These are phyloP conservation scores for Avicennia marina DNA, from an alignment of 257 asterid genomes.

Conservation along the genomic window DNA sequence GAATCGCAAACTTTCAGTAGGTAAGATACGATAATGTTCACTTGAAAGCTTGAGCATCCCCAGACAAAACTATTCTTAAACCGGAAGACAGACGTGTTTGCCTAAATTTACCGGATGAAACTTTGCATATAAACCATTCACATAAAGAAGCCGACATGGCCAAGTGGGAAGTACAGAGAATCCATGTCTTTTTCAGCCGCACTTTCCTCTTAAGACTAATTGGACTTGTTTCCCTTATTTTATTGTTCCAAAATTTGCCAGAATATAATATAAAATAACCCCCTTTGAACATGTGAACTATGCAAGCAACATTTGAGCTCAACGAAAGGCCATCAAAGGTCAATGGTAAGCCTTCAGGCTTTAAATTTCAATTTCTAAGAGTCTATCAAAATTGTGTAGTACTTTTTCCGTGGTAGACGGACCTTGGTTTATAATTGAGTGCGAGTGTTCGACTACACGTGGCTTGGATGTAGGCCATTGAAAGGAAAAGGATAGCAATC, in stretches of 20 bases:
- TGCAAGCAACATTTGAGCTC: conserved; percentile 32
- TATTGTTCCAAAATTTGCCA: conserved; percentile 10
- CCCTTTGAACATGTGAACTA: conserved; percentile 10
- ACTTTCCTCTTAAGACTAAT: conserved; percentile 20
- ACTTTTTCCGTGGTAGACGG: too few species aligned
- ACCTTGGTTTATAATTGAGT: neutral
- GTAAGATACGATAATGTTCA: conserved; percentile 18
- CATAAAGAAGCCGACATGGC: conserved; percentile 33
- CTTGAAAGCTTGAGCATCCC: conserved; percentile 15
- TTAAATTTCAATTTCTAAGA: conserved; percentile 2
- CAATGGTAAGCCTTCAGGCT: conserved; percentile 15
- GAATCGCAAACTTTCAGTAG: conserved; percentile 18
- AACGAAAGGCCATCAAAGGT: conserved; percentile 31
- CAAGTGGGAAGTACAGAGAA: conserved; percentile 44
- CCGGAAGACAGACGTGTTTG: conserved; percentile 29
- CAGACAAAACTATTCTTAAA: conserved; percentile 15
- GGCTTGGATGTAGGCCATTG: conserved; percentile 45
- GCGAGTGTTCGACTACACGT: conserved; percentile 3
- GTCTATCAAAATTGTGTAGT: neutral
- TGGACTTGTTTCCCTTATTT: conserved; percentile 11
- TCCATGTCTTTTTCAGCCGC: conserved; percentile 27
- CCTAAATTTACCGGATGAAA: conserved; percentile 27
- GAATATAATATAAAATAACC: conserved; percentile 1
- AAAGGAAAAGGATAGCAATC: neutral
- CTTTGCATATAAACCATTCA: conserved; percentile 42